phyloP scores from a whole-genome alignment of 2,329 filamentous ascomycete species.

The Aspergillus texensis region DNA sequence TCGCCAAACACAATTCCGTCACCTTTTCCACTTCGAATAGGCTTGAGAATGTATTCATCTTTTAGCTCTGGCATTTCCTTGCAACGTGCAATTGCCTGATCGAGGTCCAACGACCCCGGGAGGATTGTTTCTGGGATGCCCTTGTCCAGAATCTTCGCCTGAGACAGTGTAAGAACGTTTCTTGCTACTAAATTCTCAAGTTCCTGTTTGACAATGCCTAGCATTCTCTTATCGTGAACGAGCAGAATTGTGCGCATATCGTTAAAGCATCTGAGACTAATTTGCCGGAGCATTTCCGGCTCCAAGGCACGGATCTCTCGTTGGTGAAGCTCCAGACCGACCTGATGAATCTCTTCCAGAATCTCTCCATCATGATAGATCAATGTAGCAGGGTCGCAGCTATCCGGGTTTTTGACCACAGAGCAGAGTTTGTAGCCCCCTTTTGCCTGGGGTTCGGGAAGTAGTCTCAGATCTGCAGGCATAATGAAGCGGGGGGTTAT shows the following conservation, averaged over 20 bases:
- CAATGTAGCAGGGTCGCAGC: background rate
- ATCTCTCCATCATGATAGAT: constrained; percentile 14
- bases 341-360: constrained; percentile 29
- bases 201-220: constrained; percentile 36
- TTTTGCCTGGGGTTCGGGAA: background rate
- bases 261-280: constrained; percentile 34
- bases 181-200: constrained; percentile 19
- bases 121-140: constrained; percentile 28
- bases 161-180: constrained; percentile 18
- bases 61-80: constrained; percentile 13
- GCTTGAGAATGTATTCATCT: constrained; percentile 29
- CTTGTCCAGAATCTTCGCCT: constrained; percentile 20
- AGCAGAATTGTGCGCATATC: constrained; percentile 36
- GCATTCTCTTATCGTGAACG: constrained; percentile 38
- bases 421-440: constrained; percentile 19
- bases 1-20: constrained; percentile 6
- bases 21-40: constrained; percentile 14
- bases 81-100: constrained; percentile 14
- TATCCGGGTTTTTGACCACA: background rate
- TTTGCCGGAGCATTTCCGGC: constrained; percentile 26
- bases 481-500: constrained; percentile 12
- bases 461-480: constrained; percentile 13
- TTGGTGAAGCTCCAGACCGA: constrained; percentile 34
- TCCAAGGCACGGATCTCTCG: constrained; percentile 28
- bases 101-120: constrained; percentile 28